Evolutionary conservation across 2,329 filamentous ascomycete species (phyloP), one percentile per base, ranked within the genome.

Genomic region (Cyphellophora attinorum): DNA sequence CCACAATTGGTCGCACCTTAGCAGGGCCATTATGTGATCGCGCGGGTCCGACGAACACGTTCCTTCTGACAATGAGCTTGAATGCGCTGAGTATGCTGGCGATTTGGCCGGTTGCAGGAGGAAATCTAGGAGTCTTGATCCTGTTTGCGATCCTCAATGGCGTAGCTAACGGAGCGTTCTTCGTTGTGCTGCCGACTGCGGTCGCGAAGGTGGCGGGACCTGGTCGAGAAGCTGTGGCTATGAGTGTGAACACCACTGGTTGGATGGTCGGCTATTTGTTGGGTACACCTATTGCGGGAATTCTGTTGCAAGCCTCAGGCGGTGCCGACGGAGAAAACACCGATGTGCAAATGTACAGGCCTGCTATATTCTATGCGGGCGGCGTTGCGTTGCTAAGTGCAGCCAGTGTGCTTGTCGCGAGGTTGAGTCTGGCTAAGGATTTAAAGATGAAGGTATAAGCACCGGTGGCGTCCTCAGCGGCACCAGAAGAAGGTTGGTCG

Each of bases 201-300:
- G 69, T 79, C 0, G 67, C 74, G 67, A 42, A 64, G 74, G 0
- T 77, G 76, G 54, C 74, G 72, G 3, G 64, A 62, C 1, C 59
- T 6, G 29, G 37, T 21, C 23, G 33, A n/a, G 30, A 27, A 19
- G 60, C 66, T 3, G 66, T 74, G 13, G 72, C 70, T 0, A 74
- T 79, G 67, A 66, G 71, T 4, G 77, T 79, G 72, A 64, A 74
- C 23, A 65, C 76, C 2, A 76, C 68, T 0, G 69, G 70, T 2
- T 80, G 74, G 74, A 61, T 65, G 2, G 68, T 66, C 1, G 75
- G 76, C 0, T 80, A 79, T 54, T 56, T 79, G 2, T 62, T 78
- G 57, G 70, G 71, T 2, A 62, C 67, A 0, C 74, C 75, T 0
- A 76, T 79, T 41, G 74, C 74, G 2, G 73, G 74, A 6, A 76